These are phyloP conservation scores for Roridomyces roridus DNA, from an alignment of 768 basidiomycete genomes.

Conservation along the genomic window DNA sequence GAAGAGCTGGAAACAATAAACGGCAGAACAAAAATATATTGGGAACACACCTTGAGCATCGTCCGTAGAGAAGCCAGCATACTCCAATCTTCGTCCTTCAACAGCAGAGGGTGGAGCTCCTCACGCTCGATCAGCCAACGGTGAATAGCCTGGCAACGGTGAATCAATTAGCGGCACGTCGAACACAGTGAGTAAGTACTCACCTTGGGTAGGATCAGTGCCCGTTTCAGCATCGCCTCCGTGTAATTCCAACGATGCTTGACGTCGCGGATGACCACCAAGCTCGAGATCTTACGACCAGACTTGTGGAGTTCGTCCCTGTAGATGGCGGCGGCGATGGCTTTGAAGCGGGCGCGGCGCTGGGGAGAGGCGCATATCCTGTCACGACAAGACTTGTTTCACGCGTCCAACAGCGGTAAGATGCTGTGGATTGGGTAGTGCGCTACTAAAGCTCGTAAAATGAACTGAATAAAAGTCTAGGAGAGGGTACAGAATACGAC, in stretches of 20 bases:
- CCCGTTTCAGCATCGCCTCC: conserved; percentile 3
- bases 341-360: not conserved
- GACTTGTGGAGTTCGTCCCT: not conserved
- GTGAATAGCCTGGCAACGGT: not conserved
- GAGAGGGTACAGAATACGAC: no score
- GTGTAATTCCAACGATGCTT: conserved; percentile 18
- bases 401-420: no score
- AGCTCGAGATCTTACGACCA: not conserved
- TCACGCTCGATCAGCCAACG: not conserved
- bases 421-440: no score
- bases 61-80: not conserved
- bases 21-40: not conserved
- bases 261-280: conserved; percentile 11
- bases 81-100: not conserved
- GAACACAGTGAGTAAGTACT: not conserved
- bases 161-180: not conserved
- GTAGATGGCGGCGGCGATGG: not conserved
- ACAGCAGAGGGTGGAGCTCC: not conserved
- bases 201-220: not conserved
- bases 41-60: not conserved
- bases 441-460: no score
- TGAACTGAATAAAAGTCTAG: no score
- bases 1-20: not conserved
- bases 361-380: conserved; percentile 13
- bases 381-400: no score